These are phyloP conservation scores for Xylariaceae sp. DNA, from an alignment of 2,329 filamentous ascomycete species.

Conservation along the genomic window DNA sequence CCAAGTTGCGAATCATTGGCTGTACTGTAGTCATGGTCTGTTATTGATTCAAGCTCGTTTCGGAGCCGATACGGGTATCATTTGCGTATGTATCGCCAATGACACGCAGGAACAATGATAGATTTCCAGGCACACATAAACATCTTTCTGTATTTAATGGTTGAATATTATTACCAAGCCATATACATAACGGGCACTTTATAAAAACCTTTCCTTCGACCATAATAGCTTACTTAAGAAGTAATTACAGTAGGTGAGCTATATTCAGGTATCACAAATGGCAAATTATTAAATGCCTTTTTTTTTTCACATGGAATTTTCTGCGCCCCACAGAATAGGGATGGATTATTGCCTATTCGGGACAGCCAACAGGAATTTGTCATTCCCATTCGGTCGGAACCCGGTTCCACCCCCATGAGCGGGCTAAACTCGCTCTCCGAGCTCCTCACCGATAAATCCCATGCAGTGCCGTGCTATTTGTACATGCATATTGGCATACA, in stretches of 20 bases:
- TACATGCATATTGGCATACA: too few species aligned
- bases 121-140: too few species aligned
- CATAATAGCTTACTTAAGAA: too few species aligned
- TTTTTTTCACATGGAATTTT: not conserved
- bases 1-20: not conserved
- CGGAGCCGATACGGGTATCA: not conserved
- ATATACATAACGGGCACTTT: too few species aligned
- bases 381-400: slow-evolving; percentile 17
- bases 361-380: not conserved
- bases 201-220: too few species aligned
- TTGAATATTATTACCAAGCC: too few species aligned
- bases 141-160: too few species aligned
- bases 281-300: too few species aligned
- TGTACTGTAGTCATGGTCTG: not conserved
- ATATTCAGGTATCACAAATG: too few species aligned
- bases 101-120: not conserved
- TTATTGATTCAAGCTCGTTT: not conserved
- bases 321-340: not conserved
- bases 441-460: not conserved
- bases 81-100: not conserved
- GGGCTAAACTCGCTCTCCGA: slow-evolving; percentile 22
- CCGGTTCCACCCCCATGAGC: slow-evolving; percentile 12
- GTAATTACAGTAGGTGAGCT: too few species aligned
- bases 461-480: too few species aligned
- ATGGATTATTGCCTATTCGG: not conserved